Evolutionary conservation across 1,284 basidiomycete species (phyloP).

Genomic region (Vanrija humicola): DNA sequence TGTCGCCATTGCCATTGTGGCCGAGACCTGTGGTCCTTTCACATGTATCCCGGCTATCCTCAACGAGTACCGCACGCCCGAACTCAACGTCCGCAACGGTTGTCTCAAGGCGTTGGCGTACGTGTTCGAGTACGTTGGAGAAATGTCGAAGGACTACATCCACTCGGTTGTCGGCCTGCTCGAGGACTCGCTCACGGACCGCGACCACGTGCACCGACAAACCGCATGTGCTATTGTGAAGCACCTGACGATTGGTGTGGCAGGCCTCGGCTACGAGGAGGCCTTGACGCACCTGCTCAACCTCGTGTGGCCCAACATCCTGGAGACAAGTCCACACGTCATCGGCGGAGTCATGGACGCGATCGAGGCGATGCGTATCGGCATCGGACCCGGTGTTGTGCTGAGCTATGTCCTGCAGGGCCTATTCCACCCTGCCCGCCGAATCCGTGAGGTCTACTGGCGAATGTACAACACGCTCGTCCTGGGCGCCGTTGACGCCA

Average conservation of each 20-base stretch:
- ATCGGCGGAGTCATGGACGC: conserved; percentile 97
- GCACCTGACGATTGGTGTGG: conserved; percentile 93
- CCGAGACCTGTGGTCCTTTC: conserved; percentile 97
- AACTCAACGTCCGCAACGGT: conserved; percentile 98
- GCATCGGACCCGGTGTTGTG: conserved; percentile 87
- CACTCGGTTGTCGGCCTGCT: conserved; percentile 96
- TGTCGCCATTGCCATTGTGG: conserved; percentile 92
- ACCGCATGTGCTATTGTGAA: conserved; percentile 99
- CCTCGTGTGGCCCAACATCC: conserved; percentile 98
- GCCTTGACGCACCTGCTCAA: conserved; percentile 97
- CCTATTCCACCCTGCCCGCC: conserved; percentile 90
- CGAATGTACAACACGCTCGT: conserved; percentile 82
- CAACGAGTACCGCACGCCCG: conserved; percentile 96
- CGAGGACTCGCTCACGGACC: conserved; percentile 95
- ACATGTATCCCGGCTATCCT: conserved; percentile 98
- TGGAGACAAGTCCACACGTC: conserved; percentile 96
- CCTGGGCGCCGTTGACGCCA: conserved; percentile 78
- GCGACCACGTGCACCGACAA: conserved; percentile 96
- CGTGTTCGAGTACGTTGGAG: conserved; percentile 99
- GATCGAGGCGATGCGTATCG: conserved; percentile 93
- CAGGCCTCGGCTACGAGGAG: conserved; percentile 95
- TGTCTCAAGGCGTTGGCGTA: conserved; percentile 98
- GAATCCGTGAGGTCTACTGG: conserved; percentile 95
- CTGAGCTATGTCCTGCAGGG: conserved; percentile 77
- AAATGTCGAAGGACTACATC: conserved; percentile 96